A percentile compares a stretch with the other conserved stretches of the same genome.
These are phyloP conservation scores for Cairneyella variabilis DNA, from an alignment of 495 filamentous ascomycete genomes.

Conservation along the genomic window DNA sequence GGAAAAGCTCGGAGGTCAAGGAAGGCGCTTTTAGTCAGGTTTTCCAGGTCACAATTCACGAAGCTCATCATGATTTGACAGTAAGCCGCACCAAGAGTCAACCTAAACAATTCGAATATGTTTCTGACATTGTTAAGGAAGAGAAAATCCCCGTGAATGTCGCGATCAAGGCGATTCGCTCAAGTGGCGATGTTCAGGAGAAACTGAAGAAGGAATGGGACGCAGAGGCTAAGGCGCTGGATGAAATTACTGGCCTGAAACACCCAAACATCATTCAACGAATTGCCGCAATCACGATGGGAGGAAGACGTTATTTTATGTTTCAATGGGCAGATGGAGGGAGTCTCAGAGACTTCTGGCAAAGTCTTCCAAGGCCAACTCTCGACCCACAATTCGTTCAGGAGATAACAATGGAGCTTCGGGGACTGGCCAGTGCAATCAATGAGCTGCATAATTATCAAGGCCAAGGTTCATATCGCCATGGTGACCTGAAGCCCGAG, in stretches of 20 bases:
- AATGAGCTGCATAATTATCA: not conserved
- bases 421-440: slow-evolving; percentile 6
- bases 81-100: too few species aligned
- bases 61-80: not conserved
- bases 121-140: not conserved
- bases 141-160: not conserved
- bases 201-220: not conserved
- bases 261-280: slow-evolving; percentile 11
- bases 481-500: slow-evolving; percentile 17
- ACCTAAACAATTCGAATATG: not conserved
- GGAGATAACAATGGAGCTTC: slow-evolving; percentile 1
- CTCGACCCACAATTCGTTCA: not conserved
- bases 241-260: slow-evolving; percentile 9
- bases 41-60: slow-evolving; percentile 6
- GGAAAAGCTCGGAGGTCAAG: not conserved
- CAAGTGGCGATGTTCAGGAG: not conserved
- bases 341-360: slow-evolving; percentile 17
- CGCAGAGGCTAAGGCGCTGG: not conserved
- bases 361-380: not conserved
- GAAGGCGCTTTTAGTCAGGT: not conserved
- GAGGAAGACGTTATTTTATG: slow-evolving; percentile 16
- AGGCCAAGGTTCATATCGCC: not conserved
- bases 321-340: slow-evolving; percentile 24
- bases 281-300: slow-evolving; percentile 13
- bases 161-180: slow-evolving; percentile 7